These are phyloP conservation scores for Blastocystis hominis DNA, from an alignment of 352 stramenopile species.

Conservation along the genomic window DNA sequence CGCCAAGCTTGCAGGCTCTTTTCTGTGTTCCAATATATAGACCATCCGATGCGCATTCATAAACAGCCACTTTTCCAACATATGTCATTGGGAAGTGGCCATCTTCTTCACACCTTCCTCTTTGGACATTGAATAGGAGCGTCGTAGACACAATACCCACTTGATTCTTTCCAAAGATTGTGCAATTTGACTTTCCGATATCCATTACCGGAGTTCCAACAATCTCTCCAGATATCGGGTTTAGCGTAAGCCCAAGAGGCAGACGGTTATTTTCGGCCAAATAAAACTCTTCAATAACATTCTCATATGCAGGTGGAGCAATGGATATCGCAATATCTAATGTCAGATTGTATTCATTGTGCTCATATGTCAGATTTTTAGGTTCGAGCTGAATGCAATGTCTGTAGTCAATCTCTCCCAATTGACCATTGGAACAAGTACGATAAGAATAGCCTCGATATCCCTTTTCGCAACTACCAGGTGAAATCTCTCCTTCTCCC, in stretches of 20 bases:
- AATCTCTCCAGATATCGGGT: constrained; percentile 39
- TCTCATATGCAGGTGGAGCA: background rate
- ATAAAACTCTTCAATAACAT: constrained; percentile 39
- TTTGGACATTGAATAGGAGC: background rate
- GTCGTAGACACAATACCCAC: background rate
- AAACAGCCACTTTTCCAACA: background rate
- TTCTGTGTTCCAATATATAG: constrained; percentile 40
- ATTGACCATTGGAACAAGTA: background rate
- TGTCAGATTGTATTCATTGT: background rate
- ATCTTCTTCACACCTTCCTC: background rate
- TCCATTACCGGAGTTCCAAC: background rate
- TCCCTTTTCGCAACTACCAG: background rate
- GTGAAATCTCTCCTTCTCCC: background rate
- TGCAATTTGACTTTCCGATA: background rate
- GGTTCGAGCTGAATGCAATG: background rate
- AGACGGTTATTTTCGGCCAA: background rate
- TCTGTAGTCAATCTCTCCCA: background rate
- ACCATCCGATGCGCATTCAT: constrained; percentile 1
- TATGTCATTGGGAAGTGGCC: background rate
- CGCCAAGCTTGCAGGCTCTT: background rate
- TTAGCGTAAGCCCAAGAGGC: background rate
- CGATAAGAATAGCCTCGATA: constrained; percentile 41
- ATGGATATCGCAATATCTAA: background rate
- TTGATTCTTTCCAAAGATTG: constrained; percentile 19
- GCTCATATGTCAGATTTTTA: background rate